Conservation (phyloP, 75 land plant genomes). For the Pseudotsuga menziesii region DNA sequence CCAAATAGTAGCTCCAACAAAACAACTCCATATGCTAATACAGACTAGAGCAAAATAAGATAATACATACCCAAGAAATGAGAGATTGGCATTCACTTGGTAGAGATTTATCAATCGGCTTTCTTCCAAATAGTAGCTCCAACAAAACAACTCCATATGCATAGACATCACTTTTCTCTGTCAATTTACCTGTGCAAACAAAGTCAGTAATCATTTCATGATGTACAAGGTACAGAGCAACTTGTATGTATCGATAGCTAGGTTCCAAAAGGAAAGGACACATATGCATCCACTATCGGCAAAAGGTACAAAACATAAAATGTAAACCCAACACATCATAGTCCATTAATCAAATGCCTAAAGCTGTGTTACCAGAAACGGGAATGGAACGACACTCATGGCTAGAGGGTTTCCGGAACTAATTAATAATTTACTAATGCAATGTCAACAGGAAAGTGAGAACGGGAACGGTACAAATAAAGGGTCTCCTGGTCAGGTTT, state of each 20-base stretch:
- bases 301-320: too few relatives aligned
- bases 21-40: conserved; percentile 86
- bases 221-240: not conserved
- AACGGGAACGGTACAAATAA: too few relatives aligned
- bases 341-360: too few relatives aligned
- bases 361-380: too few relatives aligned
- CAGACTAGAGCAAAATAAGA: not conserved
- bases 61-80: conserved; percentile 79
- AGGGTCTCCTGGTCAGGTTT: too few relatives aligned
- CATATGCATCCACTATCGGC: not conserved
- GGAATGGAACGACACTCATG: too few relatives aligned
- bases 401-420: too few relatives aligned
- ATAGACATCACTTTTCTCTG: conserved; percentile 97
- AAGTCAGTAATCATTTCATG: not conserved
- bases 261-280: not conserved
- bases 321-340: too few relatives aligned
- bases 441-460: too few relatives aligned
- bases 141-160: conserved; percentile 88
- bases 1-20: conserved; percentile 78
- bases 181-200: conserved; percentile 53
- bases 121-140: conserved; percentile 75
- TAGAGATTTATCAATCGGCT: conserved; percentile 57
- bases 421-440: too few relatives aligned
- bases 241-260: not conserved
- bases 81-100: conserved; percentile 79